These are phyloP conservation scores for Vinca minor DNA, from an alignment of 257 asterid species.

Conservation along the genomic window DNA sequence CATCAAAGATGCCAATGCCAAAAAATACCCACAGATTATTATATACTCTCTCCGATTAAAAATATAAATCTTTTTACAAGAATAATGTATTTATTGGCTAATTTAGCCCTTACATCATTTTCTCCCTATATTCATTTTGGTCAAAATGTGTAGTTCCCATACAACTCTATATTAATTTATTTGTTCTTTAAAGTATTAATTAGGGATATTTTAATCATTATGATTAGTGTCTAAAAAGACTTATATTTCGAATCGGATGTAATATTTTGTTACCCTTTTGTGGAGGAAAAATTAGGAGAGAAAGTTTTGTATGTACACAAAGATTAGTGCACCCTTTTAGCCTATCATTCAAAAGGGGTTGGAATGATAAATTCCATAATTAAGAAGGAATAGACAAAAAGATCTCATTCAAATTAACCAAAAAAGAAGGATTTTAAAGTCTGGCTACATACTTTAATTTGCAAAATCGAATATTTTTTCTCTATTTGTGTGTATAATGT, in stretches of 20 bases:
- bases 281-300: neutral
- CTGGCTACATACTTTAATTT: neutral
- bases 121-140: too few relatives aligned
- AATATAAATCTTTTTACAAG: too few relatives aligned
- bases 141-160: too few relatives aligned
- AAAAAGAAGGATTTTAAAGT: neutral
- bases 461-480: neutral
- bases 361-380: neutral
- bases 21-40: neutral
- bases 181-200: too few relatives aligned
- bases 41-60: too few relatives aligned
- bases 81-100: too few relatives aligned
- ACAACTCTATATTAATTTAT: too few relatives aligned
- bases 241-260: too few relatives aligned
- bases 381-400: neutral
- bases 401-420: neutral
- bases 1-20: conserved; percentile 4
- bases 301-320: neutral
- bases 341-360: neutral
- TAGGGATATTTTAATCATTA: too few relatives aligned
- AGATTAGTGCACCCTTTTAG: neutral
- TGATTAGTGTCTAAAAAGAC: too few relatives aligned
- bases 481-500: too few relatives aligned
- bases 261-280: neutral
- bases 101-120: too few relatives aligned